Percentiles rank a stretch among this genome's conserved stretches.
phyloP scores from a whole-genome alignment of 768 basidiomycete genomes.

The Amanita brunnescens region DNA sequence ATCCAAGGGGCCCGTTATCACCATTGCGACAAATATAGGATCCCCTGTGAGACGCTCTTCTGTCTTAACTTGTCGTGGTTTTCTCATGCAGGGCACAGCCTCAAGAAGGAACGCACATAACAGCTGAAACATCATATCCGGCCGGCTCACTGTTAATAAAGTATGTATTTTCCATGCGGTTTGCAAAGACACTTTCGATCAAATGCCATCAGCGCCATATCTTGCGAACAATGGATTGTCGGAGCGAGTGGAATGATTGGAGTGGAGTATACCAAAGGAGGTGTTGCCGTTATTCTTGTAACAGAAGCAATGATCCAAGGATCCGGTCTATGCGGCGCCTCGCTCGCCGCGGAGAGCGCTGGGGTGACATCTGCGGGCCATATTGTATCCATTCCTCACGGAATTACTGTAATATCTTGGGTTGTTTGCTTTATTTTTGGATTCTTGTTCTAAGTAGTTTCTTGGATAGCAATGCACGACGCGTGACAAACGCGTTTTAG shows the following conservation, averaged over 20 bases:
- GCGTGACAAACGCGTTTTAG: background rate
- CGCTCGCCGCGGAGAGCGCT: background rate
- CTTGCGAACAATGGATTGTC: slow-evolving; percentile 59
- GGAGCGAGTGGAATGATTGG: slow-evolving; percentile 57
- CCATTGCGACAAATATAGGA: slow-evolving; percentile 63
- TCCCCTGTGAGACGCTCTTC: slow-evolving; percentile 46
- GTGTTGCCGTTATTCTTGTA: slow-evolving; percentile 48
- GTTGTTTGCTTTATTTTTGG: background rate
- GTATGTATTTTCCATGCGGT: slow-evolving; percentile 27
- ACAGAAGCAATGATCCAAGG: slow-evolving; percentile 28
- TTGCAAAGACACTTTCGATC: background rate
- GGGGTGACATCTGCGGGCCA: background rate
- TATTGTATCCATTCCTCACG: background rate
- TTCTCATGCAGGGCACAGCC: slow-evolving; percentile 28
- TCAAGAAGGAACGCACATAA: slow-evolving; percentile 42
- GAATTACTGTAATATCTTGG: background rate
- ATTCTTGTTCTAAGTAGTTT: background rate
- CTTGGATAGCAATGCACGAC: too few species aligned
- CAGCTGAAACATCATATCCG: slow-evolving; percentile 49
- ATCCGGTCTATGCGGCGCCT: slow-evolving; percentile 29
- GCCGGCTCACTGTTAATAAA: slow-evolving; percentile 43
- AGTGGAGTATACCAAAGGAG: slow-evolving; percentile 56
- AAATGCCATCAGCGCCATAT: slow-evolving; percentile 39
- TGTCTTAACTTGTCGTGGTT: background rate
- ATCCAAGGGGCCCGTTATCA: slow-evolving; percentile 54